Base-by-base conservation (phyloP, 306 rosid genomes). In the Vachellia collinsii region DNA sequence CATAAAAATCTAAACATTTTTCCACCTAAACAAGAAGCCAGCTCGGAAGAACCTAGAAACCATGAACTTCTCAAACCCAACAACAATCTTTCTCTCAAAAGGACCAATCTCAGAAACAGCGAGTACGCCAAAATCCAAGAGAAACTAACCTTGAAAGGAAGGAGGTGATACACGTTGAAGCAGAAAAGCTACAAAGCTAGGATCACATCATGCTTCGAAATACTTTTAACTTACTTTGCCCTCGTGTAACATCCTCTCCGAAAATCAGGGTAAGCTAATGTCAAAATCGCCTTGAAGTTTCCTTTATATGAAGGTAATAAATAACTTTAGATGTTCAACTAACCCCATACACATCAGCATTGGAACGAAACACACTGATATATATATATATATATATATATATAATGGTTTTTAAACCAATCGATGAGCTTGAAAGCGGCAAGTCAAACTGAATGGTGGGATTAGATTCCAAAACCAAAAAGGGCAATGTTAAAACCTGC, bases 21-120 rank as follows among this genome's bases (percentile, higher is more conserved):
- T 29, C 34, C 34, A 50, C 14, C 56, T 3, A 16, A 14, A 50
- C 56, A 70, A 7, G 11, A 10, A 54, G 72, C 47, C 78, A 8
- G 77, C 50, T 67, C 16, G 23, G 79, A 48, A 64, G 61, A 82
- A 77, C 22, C 22, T 38, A 66, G 84, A 72, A 79, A 47, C 37
- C 54, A 11, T 71, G 59, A 25, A 64, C 77, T 8, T 56, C 13
- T 71, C 17, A 68, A 85, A 74, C 25, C 62, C 71, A 56, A 11
- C 17, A 66, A 17, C 46, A 29, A 29, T 29, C 44, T 77, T 77
- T 10, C 56, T 42, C 12, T n/a, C 65, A 7, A 47, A 39, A 16
- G 80, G 68, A 81, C 69, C 67, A 59, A 39, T 5, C 41, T 65
- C 76, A 72, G 75, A 41, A 51, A 50, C 25, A 70, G 70, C 59